Base-by-base conservation (phyloP, 768 basidiomycete genomes). In the Ramaria rubella region DNA sequence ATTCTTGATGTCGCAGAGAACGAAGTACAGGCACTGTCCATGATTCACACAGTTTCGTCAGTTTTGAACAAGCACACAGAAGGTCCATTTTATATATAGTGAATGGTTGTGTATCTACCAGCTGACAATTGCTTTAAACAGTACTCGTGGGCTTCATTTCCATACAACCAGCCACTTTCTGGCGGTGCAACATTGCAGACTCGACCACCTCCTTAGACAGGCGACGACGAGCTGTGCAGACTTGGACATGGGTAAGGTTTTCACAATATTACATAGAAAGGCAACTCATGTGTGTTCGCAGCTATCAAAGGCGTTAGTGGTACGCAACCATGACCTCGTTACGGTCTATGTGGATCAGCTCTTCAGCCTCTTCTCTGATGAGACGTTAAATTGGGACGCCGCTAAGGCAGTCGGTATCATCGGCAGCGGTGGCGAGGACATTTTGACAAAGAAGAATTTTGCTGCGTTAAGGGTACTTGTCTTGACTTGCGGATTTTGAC, bases 241-340 rank as follows among this genome's bases (percentile, higher is more conserved):
- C 75, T 4, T 92, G 87, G 86, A 73, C 75, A 57, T 89, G 85
- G 86, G 90, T 91, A 59, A 59, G 77, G 17, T 52, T 24, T 24
- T 24, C 14, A 34, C 14, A 31, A 21, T 58, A 53, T n/a, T n/a
- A n/a, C n/a, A n/a, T n/a, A n/a, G n/a, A n/a, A n/a, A n/a, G n/a
- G n/a, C n/a, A 7, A 43, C 43, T 5, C 12, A 46, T n/a, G 6
- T 2, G 51, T 12, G n/a, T 24, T 27, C 29, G 4, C 60, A 96
- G 95, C 76, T 90, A 14, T 77, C 82, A 19, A 90, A 90, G 68
- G 91, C 82, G 0, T 74, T 99, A 24, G 72, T 94, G 1, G 81
- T 94, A 1, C 81, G 86, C 12, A 85, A 83, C 26, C 84, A 95
- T 64, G 68, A 81, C 1, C 67, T 72, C 3, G 81, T 85, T 0